Evolutionary conservation across 176 grass and related monocot genomes (phyloP).

Genomic region (Pontederia crassipes): DNA sequence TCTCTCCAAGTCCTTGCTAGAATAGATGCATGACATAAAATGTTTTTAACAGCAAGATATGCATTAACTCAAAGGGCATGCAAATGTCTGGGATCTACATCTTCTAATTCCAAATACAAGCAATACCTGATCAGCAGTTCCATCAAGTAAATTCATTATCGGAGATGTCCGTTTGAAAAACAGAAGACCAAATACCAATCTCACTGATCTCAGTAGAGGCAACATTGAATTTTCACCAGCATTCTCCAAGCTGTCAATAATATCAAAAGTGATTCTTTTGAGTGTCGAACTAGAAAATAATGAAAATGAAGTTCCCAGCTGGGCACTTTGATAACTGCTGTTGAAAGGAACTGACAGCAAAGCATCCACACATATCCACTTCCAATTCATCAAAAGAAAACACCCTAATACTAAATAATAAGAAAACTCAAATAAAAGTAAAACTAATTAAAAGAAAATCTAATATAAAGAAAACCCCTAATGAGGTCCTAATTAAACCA

Average conservation of each 20-base stretch:
- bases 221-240: constrained; percentile 81
- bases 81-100: too few species aligned
- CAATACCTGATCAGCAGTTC: constrained; percentile 54
- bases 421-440: too few species aligned
- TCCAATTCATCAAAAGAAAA: too few species aligned
- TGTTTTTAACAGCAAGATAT: too few species aligned
- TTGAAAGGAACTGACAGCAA: constrained; percentile 50
- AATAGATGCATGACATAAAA: too few species aligned
- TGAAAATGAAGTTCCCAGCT: constrained; percentile 13
- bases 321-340: constrained; percentile 19
- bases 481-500: too few species aligned
- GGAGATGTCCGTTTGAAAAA: constrained; percentile 8
- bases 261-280: constrained; percentile 55
- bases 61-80: too few species aligned
- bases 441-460: too few species aligned
- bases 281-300: constrained; percentile 67
- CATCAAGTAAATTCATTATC: constrained; percentile 23
- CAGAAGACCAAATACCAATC: constrained; percentile 66
- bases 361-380: constrained; percentile 87
- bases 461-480: too few species aligned
- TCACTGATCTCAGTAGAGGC: constrained; percentile 67
- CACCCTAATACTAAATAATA: too few species aligned
- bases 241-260: constrained; percentile 87
- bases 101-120: too few species aligned
- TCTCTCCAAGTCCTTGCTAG: too few species aligned